A percentile compares a stretch with the other conserved stretches of the same genome.
Conservation (phyloP, 176 grass and related monocot genomes). For the Oryza nivara region DNA sequence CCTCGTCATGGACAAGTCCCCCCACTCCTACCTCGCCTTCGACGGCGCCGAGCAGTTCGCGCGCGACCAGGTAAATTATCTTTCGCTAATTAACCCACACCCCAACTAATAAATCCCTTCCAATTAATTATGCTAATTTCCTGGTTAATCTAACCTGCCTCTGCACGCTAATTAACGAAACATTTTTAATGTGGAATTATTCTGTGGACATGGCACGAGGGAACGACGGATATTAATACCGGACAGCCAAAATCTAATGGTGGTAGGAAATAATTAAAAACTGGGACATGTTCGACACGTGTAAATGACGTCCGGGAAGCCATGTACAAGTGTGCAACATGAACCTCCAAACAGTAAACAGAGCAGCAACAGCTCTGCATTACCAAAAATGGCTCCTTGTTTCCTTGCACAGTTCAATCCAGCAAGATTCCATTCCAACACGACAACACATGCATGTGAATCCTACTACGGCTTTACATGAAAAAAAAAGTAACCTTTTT, state of each 20-base stretch:
- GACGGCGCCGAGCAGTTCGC: conserved; percentile 89
- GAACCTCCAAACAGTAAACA: background rate
- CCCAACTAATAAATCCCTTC: background rate
- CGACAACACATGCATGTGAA: background rate
- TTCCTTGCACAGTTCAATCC: conserved; percentile 28
- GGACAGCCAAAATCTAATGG: background rate
- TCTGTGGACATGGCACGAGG: background rate
- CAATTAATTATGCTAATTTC: background rate
- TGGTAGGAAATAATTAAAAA: background rate
- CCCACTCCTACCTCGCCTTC: conserved; percentile 97
- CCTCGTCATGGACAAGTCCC: conserved; percentile 83
- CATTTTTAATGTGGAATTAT: background rate
- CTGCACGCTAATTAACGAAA: background rate
- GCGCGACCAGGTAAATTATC: conserved; percentile 59
- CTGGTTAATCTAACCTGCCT: background rate
- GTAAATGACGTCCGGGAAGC: conserved; percentile 2
- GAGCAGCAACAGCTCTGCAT: background rate
- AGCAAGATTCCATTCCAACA: conserved; percentile 22
- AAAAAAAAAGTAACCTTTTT: background rate
- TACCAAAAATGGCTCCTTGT: background rate
- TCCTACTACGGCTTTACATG: background rate
- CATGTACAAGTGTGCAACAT: background rate
- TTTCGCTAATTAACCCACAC: background rate
- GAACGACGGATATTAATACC: background rate
- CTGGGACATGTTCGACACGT: background rate